Conservation (phyloP, 225 moss, liverwort and hornwort species). For the Marchantia paleacea region DNA sequence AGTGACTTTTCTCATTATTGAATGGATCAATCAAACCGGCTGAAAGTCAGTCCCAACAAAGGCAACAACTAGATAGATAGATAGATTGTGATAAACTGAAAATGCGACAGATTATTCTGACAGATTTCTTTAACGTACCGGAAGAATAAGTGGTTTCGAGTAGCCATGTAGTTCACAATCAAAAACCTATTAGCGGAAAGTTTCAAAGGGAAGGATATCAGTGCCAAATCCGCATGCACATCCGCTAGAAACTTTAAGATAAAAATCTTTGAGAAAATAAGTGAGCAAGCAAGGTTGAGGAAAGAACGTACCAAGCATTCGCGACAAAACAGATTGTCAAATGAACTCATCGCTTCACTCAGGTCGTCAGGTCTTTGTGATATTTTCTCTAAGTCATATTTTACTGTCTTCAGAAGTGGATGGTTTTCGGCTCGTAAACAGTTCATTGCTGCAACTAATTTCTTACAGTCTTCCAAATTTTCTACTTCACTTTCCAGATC, state of each 20-base stretch:
- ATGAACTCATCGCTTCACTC: slow-evolving; percentile 23
- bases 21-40: too few relatives aligned
- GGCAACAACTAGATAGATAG: too few relatives aligned
- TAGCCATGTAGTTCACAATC: background rate
- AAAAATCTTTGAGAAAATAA: background rate
- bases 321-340: slow-evolving; percentile 43
- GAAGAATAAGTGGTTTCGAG: background rate
- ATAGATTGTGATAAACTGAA: too few relatives aligned
- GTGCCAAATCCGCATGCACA: background rate
- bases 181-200: background rate
- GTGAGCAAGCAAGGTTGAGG: background rate
- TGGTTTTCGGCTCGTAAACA: background rate
- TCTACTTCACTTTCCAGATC: background rate
- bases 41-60: too few relatives aligned
- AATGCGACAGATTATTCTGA: too few relatives aligned
- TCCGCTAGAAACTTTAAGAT: background rate
- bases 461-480: background rate
- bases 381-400: background rate
- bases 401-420: background rate
- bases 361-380: background rate
- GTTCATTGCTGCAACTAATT: background rate
- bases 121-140: background rate
- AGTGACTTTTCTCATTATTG: too few relatives aligned
- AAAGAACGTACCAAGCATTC: slow-evolving; percentile 26
- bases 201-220: background rate